phyloP scores from a whole-genome alignment of 768 basidiomycete species.

The Boletus vermiculosoides region DNA sequence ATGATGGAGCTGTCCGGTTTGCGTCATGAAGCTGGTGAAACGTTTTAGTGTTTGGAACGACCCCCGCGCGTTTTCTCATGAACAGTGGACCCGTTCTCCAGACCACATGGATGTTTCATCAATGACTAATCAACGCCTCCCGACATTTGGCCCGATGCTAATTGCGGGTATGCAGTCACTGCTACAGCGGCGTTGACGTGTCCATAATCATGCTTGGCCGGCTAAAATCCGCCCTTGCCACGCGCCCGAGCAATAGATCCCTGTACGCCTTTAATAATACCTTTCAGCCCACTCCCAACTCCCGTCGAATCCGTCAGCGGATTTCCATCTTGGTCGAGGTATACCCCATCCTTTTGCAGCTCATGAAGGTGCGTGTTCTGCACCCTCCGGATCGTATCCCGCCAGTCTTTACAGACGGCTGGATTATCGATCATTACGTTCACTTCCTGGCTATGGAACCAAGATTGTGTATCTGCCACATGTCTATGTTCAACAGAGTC shows the following conservation, averaged over 20 bases:
- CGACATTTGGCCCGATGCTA: not conserved
- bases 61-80: not conserved
- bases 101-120: constrained; percentile 7
- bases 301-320: constrained; percentile 39
- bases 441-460: constrained; percentile 72
- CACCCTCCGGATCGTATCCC: constrained; percentile 48
- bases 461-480: constrained; percentile 55
- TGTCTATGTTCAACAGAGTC: not conserved
- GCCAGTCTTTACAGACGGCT: constrained; percentile 54
- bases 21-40: not conserved
- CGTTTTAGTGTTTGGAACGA: not conserved
- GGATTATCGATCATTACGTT: constrained; percentile 62
- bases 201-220: not conserved
- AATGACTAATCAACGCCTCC: constrained; percentile 14
- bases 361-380: constrained; percentile 56
- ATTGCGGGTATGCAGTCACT: not conserved
- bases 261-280: constrained; percentile 41
- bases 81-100: not conserved
- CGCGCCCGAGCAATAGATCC: constrained; percentile 43
- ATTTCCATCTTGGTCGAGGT: constrained; percentile 50
- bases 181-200: not conserved
- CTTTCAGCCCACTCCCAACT: constrained; percentile 37
- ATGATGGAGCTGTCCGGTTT: not conserved
- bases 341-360: constrained; percentile 50
- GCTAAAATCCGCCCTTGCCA: constrained; percentile 42